Evolutionary conservation across 192 early-diverging fungal genomes (phyloP).

Genomic region (Gamsiella multidivaricata): DNA sequence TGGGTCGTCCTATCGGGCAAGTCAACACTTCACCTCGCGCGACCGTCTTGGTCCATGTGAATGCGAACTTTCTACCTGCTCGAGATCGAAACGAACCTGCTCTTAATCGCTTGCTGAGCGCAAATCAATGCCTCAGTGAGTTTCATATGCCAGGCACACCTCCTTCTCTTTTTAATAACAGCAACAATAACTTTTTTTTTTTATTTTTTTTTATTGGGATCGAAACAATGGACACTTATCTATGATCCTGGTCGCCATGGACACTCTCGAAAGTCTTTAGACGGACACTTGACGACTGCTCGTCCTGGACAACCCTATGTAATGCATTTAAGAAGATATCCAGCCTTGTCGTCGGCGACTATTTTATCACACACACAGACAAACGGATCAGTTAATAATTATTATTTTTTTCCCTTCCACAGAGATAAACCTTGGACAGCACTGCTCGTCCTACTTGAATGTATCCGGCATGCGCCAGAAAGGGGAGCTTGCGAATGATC

Average conservation of each 20-base stretch:
- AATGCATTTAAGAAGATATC: conserved; percentile 20
- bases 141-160: conserved; percentile 53
- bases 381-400: not conserved
- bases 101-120: conserved; percentile 56
- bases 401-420: not conserved
- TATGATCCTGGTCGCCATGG: too few species aligned
- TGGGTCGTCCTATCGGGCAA: conserved; percentile 40
- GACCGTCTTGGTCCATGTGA: conserved; percentile 50
- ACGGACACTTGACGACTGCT: not conserved
- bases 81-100: conserved; percentile 34
- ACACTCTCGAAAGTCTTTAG: not conserved
- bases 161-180: not conserved
- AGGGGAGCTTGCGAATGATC: conserved; percentile 64
- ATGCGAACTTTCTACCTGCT: conserved; percentile 53
- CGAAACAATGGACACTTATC: too few species aligned
- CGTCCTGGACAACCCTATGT: conserved; percentile 2
- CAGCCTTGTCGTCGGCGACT: conserved; percentile 11
- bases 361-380: not conserved
- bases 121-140: conserved; percentile 53
- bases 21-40: conserved; percentile 51
- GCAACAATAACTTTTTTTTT: not conserved
- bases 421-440: not conserved
- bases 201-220: not conserved
- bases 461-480: conserved; percentile 65
- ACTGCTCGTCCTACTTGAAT: conserved; percentile 40